phyloP scores from a whole-genome alignment of 169 alveolate species.

The Eimeria brunetti region DNA sequence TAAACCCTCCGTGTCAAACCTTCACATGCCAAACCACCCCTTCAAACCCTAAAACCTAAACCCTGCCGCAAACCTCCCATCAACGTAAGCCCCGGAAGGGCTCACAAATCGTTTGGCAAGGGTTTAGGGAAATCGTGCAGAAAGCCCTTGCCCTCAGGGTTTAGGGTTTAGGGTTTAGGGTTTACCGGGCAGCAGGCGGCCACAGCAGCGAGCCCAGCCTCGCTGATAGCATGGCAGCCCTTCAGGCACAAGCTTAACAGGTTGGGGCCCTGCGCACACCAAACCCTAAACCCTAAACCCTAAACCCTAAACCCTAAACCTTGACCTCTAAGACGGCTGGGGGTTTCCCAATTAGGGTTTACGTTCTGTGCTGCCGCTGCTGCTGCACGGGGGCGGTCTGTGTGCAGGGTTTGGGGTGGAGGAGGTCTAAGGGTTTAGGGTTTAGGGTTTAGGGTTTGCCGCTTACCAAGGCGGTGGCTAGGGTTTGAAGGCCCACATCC shows the following conservation, averaged over 20 bases:
- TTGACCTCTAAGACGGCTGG: neutral
- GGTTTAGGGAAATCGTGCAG: neutral
- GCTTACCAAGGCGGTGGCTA: constrained; percentile 7
- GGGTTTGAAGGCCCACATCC: constrained; percentile 23
- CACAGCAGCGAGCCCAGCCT: constrained; percentile 55
- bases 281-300: constrained; percentile 25
- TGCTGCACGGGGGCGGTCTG: too few relatives aligned
- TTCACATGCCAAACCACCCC: neutral
- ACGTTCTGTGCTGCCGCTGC: neutral
- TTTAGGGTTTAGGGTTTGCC: constrained; percentile 56
- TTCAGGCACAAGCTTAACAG: constrained; percentile 60
- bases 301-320: neutral
- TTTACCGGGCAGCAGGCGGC: constrained; percentile 75
- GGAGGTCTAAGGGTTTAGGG: neutral
- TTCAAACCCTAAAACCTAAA: constrained; percentile 40
- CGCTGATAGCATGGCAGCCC: constrained; percentile 62
- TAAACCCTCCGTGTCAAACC: neutral
- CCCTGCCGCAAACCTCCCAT: neutral
- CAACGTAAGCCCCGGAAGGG: neutral
- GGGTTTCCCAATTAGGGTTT: neutral
- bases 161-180: constrained; percentile 59
- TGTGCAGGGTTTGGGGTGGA: too few relatives aligned
- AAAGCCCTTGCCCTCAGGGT: neutral
- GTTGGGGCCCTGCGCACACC: constrained; percentile 47
- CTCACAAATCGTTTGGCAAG: neutral